Percentiles rank a stretch among this genome's conserved stretches.
These are phyloP conservation scores for Suillus paluster DNA, from an alignment of 768 basidiomycete species.

Conservation along the genomic window DNA sequence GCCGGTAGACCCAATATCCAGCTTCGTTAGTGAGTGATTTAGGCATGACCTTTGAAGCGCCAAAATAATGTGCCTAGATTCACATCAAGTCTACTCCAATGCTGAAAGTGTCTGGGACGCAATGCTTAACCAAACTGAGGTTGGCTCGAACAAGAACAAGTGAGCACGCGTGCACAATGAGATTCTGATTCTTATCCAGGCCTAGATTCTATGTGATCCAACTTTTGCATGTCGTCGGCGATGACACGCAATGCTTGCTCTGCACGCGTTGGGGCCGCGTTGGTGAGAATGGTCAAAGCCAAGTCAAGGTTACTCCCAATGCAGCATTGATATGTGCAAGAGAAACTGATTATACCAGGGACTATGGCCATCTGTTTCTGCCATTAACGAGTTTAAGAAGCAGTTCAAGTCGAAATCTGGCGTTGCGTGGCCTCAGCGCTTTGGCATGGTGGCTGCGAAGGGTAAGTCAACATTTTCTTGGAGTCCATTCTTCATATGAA, in stretches of 20 bases:
- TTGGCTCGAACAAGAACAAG: conserved; percentile 55
- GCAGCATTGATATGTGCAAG: background rate
- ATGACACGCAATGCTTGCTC: conserved; percentile 39
- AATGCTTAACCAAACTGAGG: conserved; percentile 65
- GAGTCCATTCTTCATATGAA: background rate
- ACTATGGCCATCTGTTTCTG: conserved; percentile 44
- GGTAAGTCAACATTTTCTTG: conserved; percentile 35
- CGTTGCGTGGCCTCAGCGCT: conserved; percentile 51
- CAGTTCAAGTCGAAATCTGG: conserved; percentile 62
- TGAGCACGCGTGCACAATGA: conserved; percentile 22
- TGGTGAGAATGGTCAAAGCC: conserved; percentile 55
- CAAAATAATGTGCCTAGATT: conserved; percentile 34
- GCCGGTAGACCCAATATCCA: conserved; percentile 55
- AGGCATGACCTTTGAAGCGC: conserved; percentile 1
- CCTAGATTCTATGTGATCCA: conserved; percentile 58
- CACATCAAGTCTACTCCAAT: conserved; percentile 54
- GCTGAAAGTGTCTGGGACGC: conserved; percentile 56
- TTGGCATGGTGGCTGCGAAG: conserved; percentile 54
- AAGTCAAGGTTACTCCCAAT: conserved; percentile 45
- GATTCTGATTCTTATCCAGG: conserved; percentile 28
- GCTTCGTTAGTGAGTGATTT: conserved; percentile 46
- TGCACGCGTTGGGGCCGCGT: conserved; percentile 68
- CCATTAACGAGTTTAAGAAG: conserved; percentile 59
- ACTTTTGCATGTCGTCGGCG: conserved; percentile 53
- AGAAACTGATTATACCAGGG: conserved; percentile 40